Evolutionary conservation across 306 rosid species (phyloP), one percentile per base, ranked within the genome.

Genomic region (Vigna mungo): DNA sequence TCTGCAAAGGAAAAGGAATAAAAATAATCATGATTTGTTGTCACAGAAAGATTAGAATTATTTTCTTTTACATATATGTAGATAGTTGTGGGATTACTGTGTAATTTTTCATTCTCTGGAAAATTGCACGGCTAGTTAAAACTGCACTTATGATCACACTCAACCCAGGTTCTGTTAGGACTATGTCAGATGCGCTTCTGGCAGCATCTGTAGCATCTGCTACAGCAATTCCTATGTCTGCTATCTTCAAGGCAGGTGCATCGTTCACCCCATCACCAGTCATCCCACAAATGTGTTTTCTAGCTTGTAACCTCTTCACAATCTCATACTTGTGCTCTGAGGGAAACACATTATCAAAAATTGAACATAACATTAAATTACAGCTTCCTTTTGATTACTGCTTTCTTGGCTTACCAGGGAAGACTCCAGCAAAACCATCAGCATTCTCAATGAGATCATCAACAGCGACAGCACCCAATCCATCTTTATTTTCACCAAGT

Each of bases 201-300:
- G 94, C 96, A 47, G 96, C 96, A 66, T 89, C 96, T 47, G 92
- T 91, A 37, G 92, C 60, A 77, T 91, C 93, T 74, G 91, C 93
- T 18, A 91, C 96, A 0, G 96, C 96, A 67, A 91, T 91, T 74
- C 96, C 96, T 14, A 87, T 91, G 83, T 91, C 96, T 6, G 93
- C 96, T 84, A 83, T 87, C 88, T 91, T 91, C 23, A 91, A 72
- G 70, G 96, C 92, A 3, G 92, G 96, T 36, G 93, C 96, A 85
- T 91, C 92, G 27, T 91, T 91, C 58, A 87, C 94, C 9, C 92
- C 96, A 83, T 91, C 96, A 74, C 96, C 94, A 65, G 96, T 89
- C 96, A 91, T 91, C 67, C 96, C 92, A 69, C 92, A 87, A 63
- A 91, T 85, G 83, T 91, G 96, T 18, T 91, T 89, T 82, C 82